A percentile compares a stretch with the other conserved stretches of the same genome.
Conservation (phyloP, 2,329 filamentous ascomycete species). For the Dactylellina sp. region DNA sequence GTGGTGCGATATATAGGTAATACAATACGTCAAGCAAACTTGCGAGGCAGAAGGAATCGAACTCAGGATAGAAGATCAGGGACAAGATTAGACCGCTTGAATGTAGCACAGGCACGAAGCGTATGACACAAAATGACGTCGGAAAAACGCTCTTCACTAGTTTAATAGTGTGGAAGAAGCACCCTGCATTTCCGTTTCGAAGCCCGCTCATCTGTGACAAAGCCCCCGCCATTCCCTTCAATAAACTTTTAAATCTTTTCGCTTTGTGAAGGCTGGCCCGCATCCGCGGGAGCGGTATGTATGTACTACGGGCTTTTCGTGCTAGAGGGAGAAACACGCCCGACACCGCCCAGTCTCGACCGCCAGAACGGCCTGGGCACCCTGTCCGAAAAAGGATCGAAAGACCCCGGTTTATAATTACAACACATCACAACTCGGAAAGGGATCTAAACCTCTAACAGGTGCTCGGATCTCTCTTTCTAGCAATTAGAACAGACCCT, state of each 20-base stretch:
- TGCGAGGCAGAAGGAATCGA: conserved; percentile 54
- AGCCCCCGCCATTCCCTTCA: conserved; percentile 11
- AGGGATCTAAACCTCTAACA: conserved; percentile 10
- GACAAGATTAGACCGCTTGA: conserved; percentile 26
- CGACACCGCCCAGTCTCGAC: conserved; percentile 16
- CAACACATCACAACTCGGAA: conserved; percentile 14
- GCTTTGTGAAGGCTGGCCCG: neutral
- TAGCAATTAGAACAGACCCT: neutral
- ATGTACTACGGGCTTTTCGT: neutral
- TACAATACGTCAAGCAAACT: conserved; percentile 49
- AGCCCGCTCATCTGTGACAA: conserved; percentile 13
- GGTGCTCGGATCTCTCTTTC: conserved; percentile 27
- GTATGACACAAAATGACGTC: conserved; percentile 18
- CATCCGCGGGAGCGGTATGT: neutral
- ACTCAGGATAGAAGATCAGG: conserved; percentile 48
- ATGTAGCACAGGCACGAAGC: neutral
- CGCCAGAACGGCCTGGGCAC: neutral
- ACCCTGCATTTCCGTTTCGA: conserved; percentile 30
- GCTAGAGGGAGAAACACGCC: neutral
- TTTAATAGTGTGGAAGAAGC: neutral
- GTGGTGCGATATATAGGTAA: conserved; percentile 35
- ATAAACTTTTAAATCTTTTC: conserved; percentile 6
- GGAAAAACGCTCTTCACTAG: neutral
- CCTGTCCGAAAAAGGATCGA: conserved; percentile 3
- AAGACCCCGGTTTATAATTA: conserved; percentile 12